Conservation (phyloP, 106 monocot genomes). For the Apostasia ramifera region DNA sequence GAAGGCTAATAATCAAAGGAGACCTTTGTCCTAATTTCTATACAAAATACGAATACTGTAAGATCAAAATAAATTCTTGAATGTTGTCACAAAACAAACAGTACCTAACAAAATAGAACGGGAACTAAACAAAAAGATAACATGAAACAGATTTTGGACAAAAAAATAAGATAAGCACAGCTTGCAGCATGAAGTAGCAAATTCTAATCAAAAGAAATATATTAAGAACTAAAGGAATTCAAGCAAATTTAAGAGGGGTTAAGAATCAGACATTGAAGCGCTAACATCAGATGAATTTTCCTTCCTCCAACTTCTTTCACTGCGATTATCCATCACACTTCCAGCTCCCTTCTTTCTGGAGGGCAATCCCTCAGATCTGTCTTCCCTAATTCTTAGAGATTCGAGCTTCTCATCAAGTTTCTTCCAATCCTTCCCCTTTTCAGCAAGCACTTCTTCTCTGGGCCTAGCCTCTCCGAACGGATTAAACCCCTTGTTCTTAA, state of each 20-base stretch:
- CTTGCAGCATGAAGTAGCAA: too few relatives aligned
- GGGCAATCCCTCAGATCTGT: constrained; percentile 7
- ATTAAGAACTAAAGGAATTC: too few relatives aligned
- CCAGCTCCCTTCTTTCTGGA: constrained; percentile 31
- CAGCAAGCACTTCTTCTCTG: constrained; percentile 79
- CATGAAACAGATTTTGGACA: too few relatives aligned
- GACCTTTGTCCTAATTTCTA: too few relatives aligned
- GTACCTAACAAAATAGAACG: too few relatives aligned
- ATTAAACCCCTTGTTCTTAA: constrained; percentile 31
- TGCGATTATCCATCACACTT: constrained; percentile 25
- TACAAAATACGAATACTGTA: too few relatives aligned
- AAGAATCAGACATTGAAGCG: constrained; percentile 27
- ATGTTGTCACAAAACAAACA: too few relatives aligned
- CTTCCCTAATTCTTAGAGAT: constrained; percentile 37
- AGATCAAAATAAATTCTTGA: too few relatives aligned
- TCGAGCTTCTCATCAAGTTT: constrained; percentile 81
- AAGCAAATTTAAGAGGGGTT: neutral
- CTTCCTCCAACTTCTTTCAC: constrained; percentile 74
- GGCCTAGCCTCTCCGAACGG: constrained; percentile 83
- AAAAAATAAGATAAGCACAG: too few relatives aligned
- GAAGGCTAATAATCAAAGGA: too few relatives aligned
- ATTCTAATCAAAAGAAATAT: too few relatives aligned
- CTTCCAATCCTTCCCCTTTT: constrained; percentile 91
- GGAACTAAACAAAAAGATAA: too few relatives aligned
- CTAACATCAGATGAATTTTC: constrained; percentile 21